A percentile compares a stretch with the other conserved stretches of the same genome.
These are phyloP conservation scores for Hanseniaspora guilliermondii DNA, from an alignment of 805 yeast species.

Conservation along the genomic window DNA sequence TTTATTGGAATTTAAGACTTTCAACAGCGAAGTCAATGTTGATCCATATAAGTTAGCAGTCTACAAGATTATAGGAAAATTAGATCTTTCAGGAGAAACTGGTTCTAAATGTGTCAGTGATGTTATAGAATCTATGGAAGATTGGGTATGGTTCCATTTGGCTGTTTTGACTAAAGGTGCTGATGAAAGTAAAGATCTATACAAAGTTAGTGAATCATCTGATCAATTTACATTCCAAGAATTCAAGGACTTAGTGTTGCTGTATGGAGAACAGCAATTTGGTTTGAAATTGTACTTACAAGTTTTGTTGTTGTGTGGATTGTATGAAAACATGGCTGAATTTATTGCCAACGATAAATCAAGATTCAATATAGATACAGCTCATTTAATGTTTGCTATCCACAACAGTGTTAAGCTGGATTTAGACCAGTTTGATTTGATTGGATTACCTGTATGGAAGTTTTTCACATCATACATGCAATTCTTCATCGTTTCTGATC, in stretches of 20 bases:
- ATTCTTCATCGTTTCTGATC: slow-evolving; percentile 72
- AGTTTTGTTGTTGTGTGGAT: slow-evolving; percentile 59
- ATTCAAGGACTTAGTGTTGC: slow-evolving; percentile 56
- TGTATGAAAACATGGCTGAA: slow-evolving; percentile 68
- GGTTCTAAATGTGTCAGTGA: slow-evolving; percentile 43
- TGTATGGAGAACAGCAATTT: slow-evolving; percentile 64
- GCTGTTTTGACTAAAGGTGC: slow-evolving; percentile 53
- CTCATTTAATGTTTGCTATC: slow-evolving; percentile 75
- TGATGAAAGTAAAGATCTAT: slow-evolving; percentile 39
- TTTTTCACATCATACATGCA: slow-evolving; percentile 70
- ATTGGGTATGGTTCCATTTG: slow-evolving; percentile 93
- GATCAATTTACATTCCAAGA: slow-evolving; percentile 64
- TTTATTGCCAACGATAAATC: slow-evolving; percentile 32
- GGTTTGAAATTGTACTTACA: slow-evolving; percentile 59
- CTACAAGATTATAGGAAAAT: slow-evolving; percentile 85
- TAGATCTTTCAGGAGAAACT: slow-evolving; percentile 36
- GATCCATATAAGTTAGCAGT: slow-evolving; percentile 88
- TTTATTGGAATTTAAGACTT: slow-evolving; percentile 71
- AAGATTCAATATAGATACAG: slow-evolving; percentile 69
- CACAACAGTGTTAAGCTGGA: slow-evolving; percentile 33
- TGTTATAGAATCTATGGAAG: slow-evolving; percentile 73
- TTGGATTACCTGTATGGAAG: slow-evolving; percentile 39
- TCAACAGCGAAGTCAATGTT: slow-evolving; percentile 50
- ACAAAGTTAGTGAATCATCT: slow-evolving; percentile 19
- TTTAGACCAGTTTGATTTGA: slow-evolving; percentile 3